Evolutionary conservation across 768 basidiomycete genomes (phyloP).

Genomic region (Pisolithus marmoratus): DNA sequence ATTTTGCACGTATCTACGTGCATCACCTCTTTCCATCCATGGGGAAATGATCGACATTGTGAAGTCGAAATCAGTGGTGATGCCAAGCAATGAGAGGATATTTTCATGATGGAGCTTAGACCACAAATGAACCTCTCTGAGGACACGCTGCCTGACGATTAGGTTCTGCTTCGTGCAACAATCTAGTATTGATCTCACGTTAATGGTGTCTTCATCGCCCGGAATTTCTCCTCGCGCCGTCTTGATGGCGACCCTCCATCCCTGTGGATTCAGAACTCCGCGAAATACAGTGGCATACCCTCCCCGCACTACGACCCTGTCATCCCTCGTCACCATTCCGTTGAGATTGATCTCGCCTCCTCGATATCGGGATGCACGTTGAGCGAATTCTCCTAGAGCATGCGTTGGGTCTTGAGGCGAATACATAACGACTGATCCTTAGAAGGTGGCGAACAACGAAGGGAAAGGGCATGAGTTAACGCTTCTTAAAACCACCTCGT

Average conservation of each 20-base stretch:
- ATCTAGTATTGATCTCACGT: background rate
- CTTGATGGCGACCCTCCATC: background rate
- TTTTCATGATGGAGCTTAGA: background rate
- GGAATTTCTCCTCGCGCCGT: background rate
- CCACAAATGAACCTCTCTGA: background rate
- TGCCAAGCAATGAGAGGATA: background rate
- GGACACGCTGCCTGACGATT: background rate
- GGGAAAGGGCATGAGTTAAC: no score
- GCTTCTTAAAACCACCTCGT: no score
- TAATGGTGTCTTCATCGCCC: background rate
- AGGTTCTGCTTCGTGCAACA: background rate
- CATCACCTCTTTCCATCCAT: background rate
- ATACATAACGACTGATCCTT: no score
- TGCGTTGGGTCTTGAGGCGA: no score
- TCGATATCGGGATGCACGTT: no score
- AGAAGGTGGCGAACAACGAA: no score
- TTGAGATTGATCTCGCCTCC: background rate
- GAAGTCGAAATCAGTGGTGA: background rate
- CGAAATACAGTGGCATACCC: background rate
- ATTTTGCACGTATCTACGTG: background rate
- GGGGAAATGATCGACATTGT: background rate
- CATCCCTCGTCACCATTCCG: background rate
- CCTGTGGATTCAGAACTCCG: background rate
- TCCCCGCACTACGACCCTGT: background rate
- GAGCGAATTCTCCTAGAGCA: no score